Evolutionary conservation across 805 yeast genomes (phyloP), one percentile per base, ranked within the genome.

Genomic region (Peterozyma xylosa): DNA sequence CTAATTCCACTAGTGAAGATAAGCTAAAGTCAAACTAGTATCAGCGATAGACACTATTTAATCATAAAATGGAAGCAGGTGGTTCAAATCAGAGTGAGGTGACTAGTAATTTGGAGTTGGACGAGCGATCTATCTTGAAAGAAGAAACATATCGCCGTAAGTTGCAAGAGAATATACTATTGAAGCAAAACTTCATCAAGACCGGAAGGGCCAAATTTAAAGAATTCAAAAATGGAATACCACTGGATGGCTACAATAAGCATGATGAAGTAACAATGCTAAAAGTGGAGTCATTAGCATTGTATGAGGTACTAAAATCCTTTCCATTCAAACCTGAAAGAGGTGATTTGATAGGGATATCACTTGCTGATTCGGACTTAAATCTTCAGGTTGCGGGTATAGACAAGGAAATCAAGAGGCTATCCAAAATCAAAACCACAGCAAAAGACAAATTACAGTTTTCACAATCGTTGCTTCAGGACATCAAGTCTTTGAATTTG

Each of bases 251-350:
- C 4, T 5, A 27, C 14, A 15, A 9, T 9, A 45, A 46, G 5
- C 36, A 32, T 5, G 42, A 38, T 33, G 41, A 40, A 33, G 9
- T 46, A 10, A 35, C 15, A 17, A 5, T 10, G 9, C 34, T 46
- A 32, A 44, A 51, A 35, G 11, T 35, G 5, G 48, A 48, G 29
- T 46, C 52, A 9, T 34, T 57, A 5, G 53, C 60, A 1, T 39
- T 60, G 14, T 42, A 56, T 10, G 58, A 58, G 30, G 48, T 57
- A 1, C 39, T 58, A 14, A 47, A 48, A 3, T 50, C 49, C 21
- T 41, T 58, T 4, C 64, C 64, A 1, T 60, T 52, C 47, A 54
- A 50, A 15, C 60, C 64, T 1, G 50, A 59, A 9, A 45, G 62
- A 27, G 54, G 56, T 15, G 65, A 60, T 37, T 43, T 58, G 33